Conservation (phyloP, 2,329 filamentous ascomycete species). For the Iodosphaeria phyllophila region DNA sequence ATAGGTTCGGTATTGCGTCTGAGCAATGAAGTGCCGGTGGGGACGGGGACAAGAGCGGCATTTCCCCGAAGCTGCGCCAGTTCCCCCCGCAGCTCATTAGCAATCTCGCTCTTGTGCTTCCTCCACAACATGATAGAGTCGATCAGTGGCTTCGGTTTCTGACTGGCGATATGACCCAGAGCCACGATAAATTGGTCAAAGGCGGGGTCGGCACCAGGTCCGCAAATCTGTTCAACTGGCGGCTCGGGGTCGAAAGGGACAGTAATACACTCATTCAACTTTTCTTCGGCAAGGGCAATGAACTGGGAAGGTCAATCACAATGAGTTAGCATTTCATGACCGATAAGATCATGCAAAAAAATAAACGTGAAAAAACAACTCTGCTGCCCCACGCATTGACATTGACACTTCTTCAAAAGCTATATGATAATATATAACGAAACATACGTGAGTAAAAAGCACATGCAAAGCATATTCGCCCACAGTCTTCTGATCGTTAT, state of each 20-base stretch:
- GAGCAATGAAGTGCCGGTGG: conserved; percentile 28
- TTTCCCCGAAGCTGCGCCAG: conserved; percentile 31
- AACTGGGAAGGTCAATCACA: conserved; percentile 34
- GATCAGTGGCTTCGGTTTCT: conserved; percentile 86
- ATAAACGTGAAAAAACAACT: no score
- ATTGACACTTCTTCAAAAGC: no score
- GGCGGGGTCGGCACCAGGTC: conserved; percentile 65
- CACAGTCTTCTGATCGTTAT: conserved; percentile 76
- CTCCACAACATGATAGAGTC: conserved; percentile 98
- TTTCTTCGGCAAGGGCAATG: conserved; percentile 90
- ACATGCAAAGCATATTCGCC: conserved; percentile 95
- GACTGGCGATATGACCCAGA: conserved; percentile 81
- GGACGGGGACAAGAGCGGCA: no score
- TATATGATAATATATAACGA: not conserved
- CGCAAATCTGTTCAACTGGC: conserved; percentile 76
- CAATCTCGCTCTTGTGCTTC: conserved; percentile 84
- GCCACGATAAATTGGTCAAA: conserved; percentile 93
- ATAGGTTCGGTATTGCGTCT: conserved; percentile 60
- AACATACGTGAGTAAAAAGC: conserved; percentile 69
- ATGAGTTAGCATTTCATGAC: conserved; percentile 12
- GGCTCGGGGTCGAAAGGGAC: conserved; percentile 65
- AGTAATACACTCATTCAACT: conserved; percentile 75
- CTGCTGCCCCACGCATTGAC: no score
- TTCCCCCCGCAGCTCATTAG: conserved; percentile 45
- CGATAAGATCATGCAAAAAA: no score